Base-by-base conservation (phyloP, 305 asterid genomes). In the Stenogyne calaminthoides region DNA sequence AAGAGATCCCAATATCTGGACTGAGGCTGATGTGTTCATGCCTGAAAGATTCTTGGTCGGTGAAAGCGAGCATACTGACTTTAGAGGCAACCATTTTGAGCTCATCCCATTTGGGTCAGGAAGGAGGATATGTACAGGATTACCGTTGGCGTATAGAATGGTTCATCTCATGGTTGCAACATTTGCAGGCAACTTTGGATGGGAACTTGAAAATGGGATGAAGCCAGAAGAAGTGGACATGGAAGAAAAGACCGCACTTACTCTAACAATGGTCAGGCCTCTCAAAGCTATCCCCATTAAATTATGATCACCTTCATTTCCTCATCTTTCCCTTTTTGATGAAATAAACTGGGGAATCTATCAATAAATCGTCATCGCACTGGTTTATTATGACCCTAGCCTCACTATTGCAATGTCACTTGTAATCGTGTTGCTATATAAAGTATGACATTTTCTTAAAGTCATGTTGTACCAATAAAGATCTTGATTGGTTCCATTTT, bases 81-180 rank as follows among this genome's bases (percentile, higher is more conserved):
- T 46, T 3, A 12, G 52, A 14, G 52, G 52, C 52, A 46, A 46
- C 14, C 2, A 46, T 46, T 46, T 46, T 46, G 52, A 46, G 52
- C 52, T 46, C 7, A 46, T 46, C 4, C 52, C 52, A 2, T 46
- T 46, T 46, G 52, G 52, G 18, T 14, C 52, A 7, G 52, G 52
- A 15, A 14, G 52, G 52, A 46, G 52, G n/a, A 12, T 46, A 0
- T 46, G 52, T 46, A 18, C 67, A 0, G 88, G 86, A 19, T 2
- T 82, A 51, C 77, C 78, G 1, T 61, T 86, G 47, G 88, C 82
- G 2, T 2, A 80, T 37, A 60, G 86, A 3, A 76, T 85, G 82
- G 72, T 83, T 46, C 83, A 81, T 36, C 77, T 81, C 0, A 82
- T 84, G 72, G 1, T 86, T 6, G 84, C 80, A 2, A 59, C 87